Percentiles rank a stretch among this genome's conserved stretches.
Evolutionary conservation across 768 basidiomycete genomes (phyloP).

Genomic region (Boletus subcaerulescens): DNA sequence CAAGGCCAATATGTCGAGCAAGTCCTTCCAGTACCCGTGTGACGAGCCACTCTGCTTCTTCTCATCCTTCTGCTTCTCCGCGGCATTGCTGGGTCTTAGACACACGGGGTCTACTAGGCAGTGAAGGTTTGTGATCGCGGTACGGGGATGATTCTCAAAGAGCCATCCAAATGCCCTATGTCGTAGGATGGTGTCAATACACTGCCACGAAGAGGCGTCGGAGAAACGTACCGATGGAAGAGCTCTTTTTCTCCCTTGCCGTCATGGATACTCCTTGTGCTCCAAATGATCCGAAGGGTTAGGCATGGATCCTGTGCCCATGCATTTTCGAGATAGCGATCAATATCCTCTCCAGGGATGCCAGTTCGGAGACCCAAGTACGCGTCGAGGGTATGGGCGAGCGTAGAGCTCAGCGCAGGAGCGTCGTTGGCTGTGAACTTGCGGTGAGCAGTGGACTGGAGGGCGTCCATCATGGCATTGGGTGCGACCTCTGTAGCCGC

Average conservation of each 20-base stretch:
- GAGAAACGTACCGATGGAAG: slow-evolving; percentile 50
- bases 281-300: slow-evolving; percentile 69
- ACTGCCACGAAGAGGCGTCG: not conserved
- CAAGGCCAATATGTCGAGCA: slow-evolving; percentile 64
- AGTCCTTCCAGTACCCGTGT: slow-evolving; percentile 77
- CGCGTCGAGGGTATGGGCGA: slow-evolving; percentile 52
- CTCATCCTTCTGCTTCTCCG: not conserved
- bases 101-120: slow-evolving; percentile 54
- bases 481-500: not conserved
- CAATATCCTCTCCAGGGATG: slow-evolving; percentile 22
- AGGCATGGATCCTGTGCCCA: slow-evolving; percentile 57
- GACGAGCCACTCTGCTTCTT: slow-evolving; percentile 13
- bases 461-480: slow-evolving; percentile 57
- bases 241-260: slow-evolving; percentile 58
- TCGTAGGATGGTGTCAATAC: not conserved
- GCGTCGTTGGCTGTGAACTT: slow-evolving; percentile 51
- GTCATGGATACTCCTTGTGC: slow-evolving; percentile 65
- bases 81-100: slow-evolving; percentile 9
- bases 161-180: slow-evolving; percentile 62
- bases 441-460: slow-evolving; percentile 40
- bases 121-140: slow-evolving; percentile 60
- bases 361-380: slow-evolving; percentile 43
- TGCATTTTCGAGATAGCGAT: slow-evolving; percentile 41
- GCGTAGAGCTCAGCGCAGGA: slow-evolving; percentile 50
- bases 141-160: slow-evolving; percentile 64